These are phyloP conservation scores for Aspergillus egyptiacus DNA, from an alignment of 495 filamentous ascomycete species.

Conservation along the genomic window DNA sequence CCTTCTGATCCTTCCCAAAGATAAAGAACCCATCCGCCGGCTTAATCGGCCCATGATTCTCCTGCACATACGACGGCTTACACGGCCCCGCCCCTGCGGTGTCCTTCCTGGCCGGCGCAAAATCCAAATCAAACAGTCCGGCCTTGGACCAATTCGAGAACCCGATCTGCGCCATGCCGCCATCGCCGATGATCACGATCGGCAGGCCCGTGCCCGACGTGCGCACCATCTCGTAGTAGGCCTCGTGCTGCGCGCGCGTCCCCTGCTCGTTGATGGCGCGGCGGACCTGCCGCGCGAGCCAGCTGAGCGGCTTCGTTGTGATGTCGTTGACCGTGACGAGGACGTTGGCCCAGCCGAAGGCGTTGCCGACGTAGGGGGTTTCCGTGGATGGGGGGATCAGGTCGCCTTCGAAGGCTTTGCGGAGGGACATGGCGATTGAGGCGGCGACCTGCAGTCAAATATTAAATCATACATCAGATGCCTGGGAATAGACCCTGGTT, in stretches of 20 bases:
- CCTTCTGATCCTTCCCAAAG: constrained; percentile 43
- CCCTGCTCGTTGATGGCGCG: constrained; percentile 36
- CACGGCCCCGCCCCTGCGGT: constrained; percentile 14
- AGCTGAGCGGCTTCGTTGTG: constrained; percentile 34
- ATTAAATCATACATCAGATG: too few species aligned
- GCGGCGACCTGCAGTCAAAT: not conserved
- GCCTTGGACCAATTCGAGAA: constrained; percentile 45
- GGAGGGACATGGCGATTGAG: constrained; percentile 23
- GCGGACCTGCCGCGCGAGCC: constrained; percentile 32
- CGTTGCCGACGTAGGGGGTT: constrained; percentile 21
- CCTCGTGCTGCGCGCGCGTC: constrained; percentile 38
- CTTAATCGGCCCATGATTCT: constrained; percentile 23
- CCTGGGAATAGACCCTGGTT: too few species aligned
- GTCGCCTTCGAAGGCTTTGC: constrained; percentile 23
- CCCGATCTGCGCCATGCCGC: constrained; percentile 27
- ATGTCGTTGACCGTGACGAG: constrained; percentile 31
- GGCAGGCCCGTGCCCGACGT: constrained; percentile 17
- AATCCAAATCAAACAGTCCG: constrained; percentile 41
- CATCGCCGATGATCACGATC: constrained; percentile 31
- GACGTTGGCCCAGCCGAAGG: constrained; percentile 26
- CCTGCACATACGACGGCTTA: constrained; percentile 24
- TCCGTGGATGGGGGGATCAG: constrained; percentile 24
- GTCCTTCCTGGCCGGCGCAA: constrained; percentile 30
- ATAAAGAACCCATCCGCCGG: constrained; percentile 28
- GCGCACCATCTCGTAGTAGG: constrained; percentile 21